Conservation (phyloP, 2,329 filamentous ascomycete genomes). For the Aspergillus sp. region DNA sequence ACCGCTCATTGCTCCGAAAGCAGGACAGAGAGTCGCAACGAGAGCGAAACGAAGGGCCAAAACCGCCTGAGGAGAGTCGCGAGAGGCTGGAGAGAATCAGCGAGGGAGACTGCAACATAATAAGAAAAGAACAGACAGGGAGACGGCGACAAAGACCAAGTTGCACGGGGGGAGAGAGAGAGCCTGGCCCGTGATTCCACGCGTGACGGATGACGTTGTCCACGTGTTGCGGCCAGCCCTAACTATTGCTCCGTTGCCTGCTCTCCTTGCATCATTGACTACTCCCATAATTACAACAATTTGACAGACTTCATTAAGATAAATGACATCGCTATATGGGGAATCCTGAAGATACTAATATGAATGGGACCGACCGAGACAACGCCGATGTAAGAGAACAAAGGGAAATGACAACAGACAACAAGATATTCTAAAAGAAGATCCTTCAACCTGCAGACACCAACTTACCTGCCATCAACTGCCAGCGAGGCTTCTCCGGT, state of each 20-base stretch:
- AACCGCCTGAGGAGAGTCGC: background rate
- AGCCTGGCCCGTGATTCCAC: constrained; percentile 6
- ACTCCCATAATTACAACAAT: background rate
- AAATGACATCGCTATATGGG: constrained; percentile 1
- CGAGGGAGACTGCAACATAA: background rate
- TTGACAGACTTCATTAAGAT: background rate
- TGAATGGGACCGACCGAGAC: too few relatives aligned
- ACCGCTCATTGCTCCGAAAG: background rate
- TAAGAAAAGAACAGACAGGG: background rate
- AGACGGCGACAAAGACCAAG: background rate
- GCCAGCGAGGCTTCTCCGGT: constrained; percentile 32
- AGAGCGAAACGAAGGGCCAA: background rate
- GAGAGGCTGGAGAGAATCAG: background rate
- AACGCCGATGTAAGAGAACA: too few relatives aligned
- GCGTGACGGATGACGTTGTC: constrained; percentile 26
- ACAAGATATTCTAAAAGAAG: background rate
- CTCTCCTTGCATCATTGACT: background rate
- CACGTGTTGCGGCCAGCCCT: constrained; percentile 26
- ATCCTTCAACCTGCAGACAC: too few relatives aligned
- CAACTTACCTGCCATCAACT: constrained; percentile 53
- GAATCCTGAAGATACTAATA: background rate
- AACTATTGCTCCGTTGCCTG: background rate
- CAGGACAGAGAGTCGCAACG: background rate
- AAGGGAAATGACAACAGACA: background rate
- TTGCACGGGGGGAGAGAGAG: background rate